phyloP scores from a whole-genome alignment of 2,329 filamentous ascomycete species.

The Zarea fungicola region DNA sequence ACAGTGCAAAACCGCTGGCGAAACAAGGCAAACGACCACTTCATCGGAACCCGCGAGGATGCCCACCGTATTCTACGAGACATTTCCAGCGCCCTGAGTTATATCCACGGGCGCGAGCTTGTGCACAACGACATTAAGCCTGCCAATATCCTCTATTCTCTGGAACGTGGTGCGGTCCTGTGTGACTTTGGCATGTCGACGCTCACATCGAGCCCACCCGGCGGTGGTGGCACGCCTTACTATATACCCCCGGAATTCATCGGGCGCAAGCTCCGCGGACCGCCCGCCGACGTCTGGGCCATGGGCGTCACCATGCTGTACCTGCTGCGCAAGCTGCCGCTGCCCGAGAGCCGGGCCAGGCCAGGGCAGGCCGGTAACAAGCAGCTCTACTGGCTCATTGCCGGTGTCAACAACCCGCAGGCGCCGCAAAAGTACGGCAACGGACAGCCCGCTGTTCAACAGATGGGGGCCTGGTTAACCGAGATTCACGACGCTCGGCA shows the following conservation, averaged over 20 bases:
- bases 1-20: constrained; percentile 47
- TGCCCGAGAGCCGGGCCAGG: constrained; percentile 47
- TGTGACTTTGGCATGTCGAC: constrained; percentile 58
- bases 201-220: constrained; percentile 38
- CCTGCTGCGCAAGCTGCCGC: constrained; percentile 48
- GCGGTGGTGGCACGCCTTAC: constrained; percentile 54
- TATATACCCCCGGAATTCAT: constrained; percentile 60
- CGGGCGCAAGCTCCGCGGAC: constrained; percentile 46
- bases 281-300: constrained; percentile 55
- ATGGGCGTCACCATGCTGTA: constrained; percentile 58
- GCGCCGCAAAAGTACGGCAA: constrained; percentile 31
- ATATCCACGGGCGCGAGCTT: constrained; percentile 48
- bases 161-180: constrained; percentile 52
- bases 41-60: constrained; percentile 44
- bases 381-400: constrained; percentile 54
- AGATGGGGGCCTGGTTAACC: constrained; percentile 53
- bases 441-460: constrained; percentile 37
- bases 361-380: constrained; percentile 39
- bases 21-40: constrained; percentile 40
- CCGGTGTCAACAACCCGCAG: constrained; percentile 44
- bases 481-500: constrained; percentile 47
- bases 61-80: constrained; percentile 49
- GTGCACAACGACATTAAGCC: constrained; percentile 61
- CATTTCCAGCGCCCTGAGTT: constrained; percentile 49
- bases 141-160: constrained; percentile 55